Conservation (phyloP, 352 stramenopile genomes). For the Vaucheria bursata region DNA sequence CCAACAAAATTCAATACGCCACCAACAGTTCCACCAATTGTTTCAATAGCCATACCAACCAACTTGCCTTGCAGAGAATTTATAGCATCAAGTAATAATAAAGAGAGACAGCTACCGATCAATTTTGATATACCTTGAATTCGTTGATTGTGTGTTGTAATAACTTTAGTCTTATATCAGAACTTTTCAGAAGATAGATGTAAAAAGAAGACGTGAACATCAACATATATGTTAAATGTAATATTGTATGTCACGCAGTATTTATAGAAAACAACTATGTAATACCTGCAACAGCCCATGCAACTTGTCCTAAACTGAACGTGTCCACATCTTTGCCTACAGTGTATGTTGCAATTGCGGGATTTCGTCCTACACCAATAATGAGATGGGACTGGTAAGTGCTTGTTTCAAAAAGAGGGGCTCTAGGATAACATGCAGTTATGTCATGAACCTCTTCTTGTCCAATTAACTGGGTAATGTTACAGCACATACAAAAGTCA, state of each 20-base stretch:
- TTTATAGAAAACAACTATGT: no score
- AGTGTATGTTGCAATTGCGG: conserved; percentile 29
- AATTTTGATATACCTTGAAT: no score
- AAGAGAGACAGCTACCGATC: no score
- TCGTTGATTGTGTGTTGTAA: no score
- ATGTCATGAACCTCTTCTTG: conserved; percentile 38
- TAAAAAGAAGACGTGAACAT: no score
- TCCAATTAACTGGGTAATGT: conserved; percentile 23
- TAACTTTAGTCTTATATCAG: no score
- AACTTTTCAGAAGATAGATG: no score
- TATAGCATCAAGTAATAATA: conserved; percentile 27
- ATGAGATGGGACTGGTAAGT: conserved; percentile 31
- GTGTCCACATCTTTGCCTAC: conserved; percentile 28
- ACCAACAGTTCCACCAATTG: conserved; percentile 15
- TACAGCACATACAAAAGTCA: not conserved
- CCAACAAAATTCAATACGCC: conserved; percentile 34
- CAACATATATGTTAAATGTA: no score
- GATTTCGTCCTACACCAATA: conserved; percentile 21
- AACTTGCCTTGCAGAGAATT: not conserved
- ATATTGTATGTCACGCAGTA: no score
- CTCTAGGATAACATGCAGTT: conserved; percentile 15
- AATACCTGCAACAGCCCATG: conserved; percentile 36
- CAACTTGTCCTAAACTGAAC: conserved; percentile 27
- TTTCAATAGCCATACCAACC: not conserved
- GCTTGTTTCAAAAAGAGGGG: conserved; percentile 30